phyloP scores from a whole-genome alignment of 2,329 filamentous ascomycete species.

The Ilyonectria destructans region DNA sequence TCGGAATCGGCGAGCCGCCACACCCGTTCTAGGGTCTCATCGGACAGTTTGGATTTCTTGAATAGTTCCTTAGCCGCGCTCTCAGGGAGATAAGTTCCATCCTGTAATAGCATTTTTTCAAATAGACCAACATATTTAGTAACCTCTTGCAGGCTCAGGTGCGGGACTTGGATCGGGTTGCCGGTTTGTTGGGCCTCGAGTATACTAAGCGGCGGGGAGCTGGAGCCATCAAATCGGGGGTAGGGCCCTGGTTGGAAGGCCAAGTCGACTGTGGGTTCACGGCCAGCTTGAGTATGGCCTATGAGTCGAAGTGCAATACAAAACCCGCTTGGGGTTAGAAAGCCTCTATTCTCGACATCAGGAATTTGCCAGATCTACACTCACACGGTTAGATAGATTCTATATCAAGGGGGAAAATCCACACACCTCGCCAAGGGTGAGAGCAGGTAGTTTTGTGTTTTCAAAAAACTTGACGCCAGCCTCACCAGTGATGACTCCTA shows the following conservation, averaged over 20 bases:
- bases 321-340: slow-evolving; percentile 93
- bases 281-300: slow-evolving; percentile 92
- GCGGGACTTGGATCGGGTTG: slow-evolving; percentile 87
- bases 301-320: slow-evolving; percentile 94
- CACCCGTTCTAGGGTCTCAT: slow-evolving; percentile 90
- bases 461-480: slow-evolving; percentile 98
- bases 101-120: slow-evolving; percentile 86
- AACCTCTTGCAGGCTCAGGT: slow-evolving; percentile 89
- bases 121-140: slow-evolving; percentile 90
- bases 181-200: slow-evolving; percentile 74
- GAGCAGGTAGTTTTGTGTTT: slow-evolving; percentile 89
- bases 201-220: slow-evolving; percentile 59
- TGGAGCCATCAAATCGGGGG: slow-evolving; percentile 89
- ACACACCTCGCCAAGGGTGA: slow-evolving; percentile 87
- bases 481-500: slow-evolving; percentile 96
- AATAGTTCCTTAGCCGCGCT: slow-evolving; percentile 95
- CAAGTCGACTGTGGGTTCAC: slow-evolving; percentile 84
- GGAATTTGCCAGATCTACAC: slow-evolving; percentile 97
- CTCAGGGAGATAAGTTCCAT: slow-evolving; percentile 78
- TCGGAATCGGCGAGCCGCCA: slow-evolving; percentile 96
- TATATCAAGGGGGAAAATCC: background rate
- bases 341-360: slow-evolving; percentile 94
- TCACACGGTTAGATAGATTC: slow-evolving; percentile 14
- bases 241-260: slow-evolving; percentile 92
- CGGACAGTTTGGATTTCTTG: slow-evolving; percentile 90